Conservation (phyloP, 345 rosid genomes). For the Salix udensis region DNA sequence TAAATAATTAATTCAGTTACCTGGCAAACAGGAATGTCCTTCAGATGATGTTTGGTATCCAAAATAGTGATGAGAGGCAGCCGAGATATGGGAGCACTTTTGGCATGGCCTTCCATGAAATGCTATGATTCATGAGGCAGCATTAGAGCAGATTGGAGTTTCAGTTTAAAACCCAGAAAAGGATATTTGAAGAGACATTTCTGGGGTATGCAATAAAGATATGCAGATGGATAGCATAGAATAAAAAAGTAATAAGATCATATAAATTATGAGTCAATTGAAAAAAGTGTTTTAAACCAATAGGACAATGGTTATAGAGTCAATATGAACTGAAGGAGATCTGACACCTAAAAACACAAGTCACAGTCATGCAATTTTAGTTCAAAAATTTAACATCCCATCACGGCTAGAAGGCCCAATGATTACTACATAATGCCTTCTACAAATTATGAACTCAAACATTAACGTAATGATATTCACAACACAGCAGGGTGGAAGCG, state of each 20-base stretch:
- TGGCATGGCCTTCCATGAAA: conserved; percentile 98
- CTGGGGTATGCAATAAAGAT: background rate
- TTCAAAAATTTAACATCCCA: background rate
- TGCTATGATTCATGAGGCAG: conserved; percentile 45
- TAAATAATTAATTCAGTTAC: conserved; percentile 32
- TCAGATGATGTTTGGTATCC: conserved; percentile 68
- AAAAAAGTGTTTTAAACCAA: background rate
- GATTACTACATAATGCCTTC: background rate
- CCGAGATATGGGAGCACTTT: conserved; percentile 86
- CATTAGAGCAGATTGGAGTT: background rate
- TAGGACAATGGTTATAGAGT: background rate
- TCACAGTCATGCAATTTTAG: background rate
- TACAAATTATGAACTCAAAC: background rate
- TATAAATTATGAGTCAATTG: background rate
- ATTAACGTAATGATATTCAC: no score
- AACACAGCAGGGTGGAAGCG: background rate
- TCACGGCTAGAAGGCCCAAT: background rate
- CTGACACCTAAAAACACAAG: background rate
- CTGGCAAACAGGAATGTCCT: conserved; percentile 87
- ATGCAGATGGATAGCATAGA: background rate
- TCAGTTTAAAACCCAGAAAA: background rate
- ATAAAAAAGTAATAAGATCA: background rate
- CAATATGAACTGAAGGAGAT: background rate
- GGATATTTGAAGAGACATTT: background rate
- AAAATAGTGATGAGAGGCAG: conserved; percentile 73